A percentile compares a stretch with the other conserved stretches of the same genome.
These are phyloP conservation scores for Rhizopus arrhizus DNA, from an alignment of 371 early-diverging fungal species.

Conservation along the genomic window DNA sequence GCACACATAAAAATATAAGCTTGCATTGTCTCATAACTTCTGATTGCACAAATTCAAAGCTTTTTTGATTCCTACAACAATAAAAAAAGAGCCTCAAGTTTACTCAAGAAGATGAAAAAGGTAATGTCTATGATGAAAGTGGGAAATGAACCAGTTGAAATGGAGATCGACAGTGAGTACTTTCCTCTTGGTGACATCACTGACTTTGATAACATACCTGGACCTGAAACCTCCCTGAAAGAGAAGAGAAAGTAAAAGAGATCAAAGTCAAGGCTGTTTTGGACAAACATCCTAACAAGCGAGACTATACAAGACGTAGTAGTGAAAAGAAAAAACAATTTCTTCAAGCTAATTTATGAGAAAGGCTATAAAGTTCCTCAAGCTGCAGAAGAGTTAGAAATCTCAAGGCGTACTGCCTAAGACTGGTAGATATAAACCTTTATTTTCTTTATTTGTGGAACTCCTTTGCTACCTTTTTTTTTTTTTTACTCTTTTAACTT, in stretches of 20 bases:
- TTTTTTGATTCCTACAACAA: background rate
- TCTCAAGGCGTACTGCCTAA: too few species aligned
- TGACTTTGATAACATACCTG: conserved; percentile 8
- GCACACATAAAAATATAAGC: conserved; percentile 7
- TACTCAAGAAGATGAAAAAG: conserved; percentile 9
- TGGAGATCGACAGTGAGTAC: conserved; percentile 13
- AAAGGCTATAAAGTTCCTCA: background rate
- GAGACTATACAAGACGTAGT: conserved; percentile 9
- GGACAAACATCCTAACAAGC: conserved; percentile 10
- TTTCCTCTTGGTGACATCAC: conserved; percentile 13
- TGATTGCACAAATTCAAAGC: conserved; percentile 4
- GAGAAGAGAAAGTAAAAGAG: conserved; percentile 7
- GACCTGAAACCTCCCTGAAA: conserved; percentile 7
- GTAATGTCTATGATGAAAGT: conserved; percentile 13
- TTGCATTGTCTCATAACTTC: background rate
- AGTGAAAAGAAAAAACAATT: conserved; percentile 5
- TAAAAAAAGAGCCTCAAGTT: background rate
- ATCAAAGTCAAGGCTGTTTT: conserved; percentile 13
- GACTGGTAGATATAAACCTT: too few species aligned
- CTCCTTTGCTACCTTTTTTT: too few species aligned
- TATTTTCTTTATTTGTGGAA: too few species aligned
- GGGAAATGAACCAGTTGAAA: conserved; percentile 12
- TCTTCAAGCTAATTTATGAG: background rate
- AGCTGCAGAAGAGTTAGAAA: too few species aligned
- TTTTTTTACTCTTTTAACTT: too few species aligned